Base-by-base conservation (phyloP, 768 basidiomycete species). In the Paxillus ammoniavirescens region DNA sequence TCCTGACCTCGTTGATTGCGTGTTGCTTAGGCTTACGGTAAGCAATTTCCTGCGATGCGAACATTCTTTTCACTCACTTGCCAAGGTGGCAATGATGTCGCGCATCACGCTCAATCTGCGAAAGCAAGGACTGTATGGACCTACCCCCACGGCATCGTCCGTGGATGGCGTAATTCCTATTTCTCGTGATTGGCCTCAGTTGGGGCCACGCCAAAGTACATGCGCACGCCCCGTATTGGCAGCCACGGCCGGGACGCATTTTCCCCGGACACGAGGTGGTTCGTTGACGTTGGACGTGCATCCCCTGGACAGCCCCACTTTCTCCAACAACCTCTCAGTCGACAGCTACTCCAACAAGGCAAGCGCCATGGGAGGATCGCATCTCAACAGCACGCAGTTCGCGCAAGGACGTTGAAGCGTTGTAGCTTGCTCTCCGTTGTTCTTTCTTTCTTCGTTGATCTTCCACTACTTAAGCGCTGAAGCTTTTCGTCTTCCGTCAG, bases 11-110 rank as follows among this genome's bases (percentile, higher is more conserved):
- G 37, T 75, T 28, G 76, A 73, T 50, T 70, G 73, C 37, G 59
- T 74, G 69, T 69, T 42, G 7, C 33, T 56, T 37, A 53, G 58
- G 36, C 48, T 59, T 12, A 57, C 52, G 23, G 52, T 68, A 41
- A 17, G 65, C 42, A 21, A 43, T 21, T 28, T 42, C 17, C 21
- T 48, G 12, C 17, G 13, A 9, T 17, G n/a, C 13, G 8, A 26
- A 38, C 38, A 35, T 37, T 33, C 53, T 21, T 30, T 49, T 40
- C 30, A 6, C 31, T 7, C 33, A 46, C 36, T 36, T 17, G 17
- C 63, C 28, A 61, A 79, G 68, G 82, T 86, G 10, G 74, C 82
- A 0, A 87, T 86, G 81, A 84, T 86, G 77, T 85, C 83, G 3
- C 77, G 85, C 8, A 86, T 87, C 46, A 86, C 84, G 1, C 75